Percentiles rank a stretch among this genome's conserved stretches.
Evolutionary conservation across 139 green algal species (phyloP).

Genomic region (Micractinium conductrix): DNA sequence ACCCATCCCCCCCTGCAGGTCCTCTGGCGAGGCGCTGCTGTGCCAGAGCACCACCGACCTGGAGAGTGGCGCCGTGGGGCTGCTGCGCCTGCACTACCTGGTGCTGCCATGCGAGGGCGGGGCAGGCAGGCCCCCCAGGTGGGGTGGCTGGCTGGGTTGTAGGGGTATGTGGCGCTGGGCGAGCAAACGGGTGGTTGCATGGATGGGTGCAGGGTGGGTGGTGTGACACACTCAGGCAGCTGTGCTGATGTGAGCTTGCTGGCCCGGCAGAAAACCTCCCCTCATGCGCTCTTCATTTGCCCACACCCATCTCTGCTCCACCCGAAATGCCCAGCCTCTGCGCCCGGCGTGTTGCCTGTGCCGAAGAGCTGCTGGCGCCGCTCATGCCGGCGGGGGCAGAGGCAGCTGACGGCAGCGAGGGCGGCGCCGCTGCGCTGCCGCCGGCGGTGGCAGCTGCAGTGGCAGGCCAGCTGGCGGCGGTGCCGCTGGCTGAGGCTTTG

Average conservation of each 20-base stretch:
- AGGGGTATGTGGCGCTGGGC: too few species aligned
- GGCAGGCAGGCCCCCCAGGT: background rate
- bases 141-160: too few species aligned
- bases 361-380: conserved; percentile 23
- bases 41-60: conserved; percentile 5
- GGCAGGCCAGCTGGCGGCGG: background rate
- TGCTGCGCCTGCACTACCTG: conserved; percentile 31
- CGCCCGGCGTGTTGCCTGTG: conserved; percentile 10
- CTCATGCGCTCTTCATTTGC: too few species aligned
- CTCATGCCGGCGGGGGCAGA: background rate
- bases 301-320: too few species aligned
- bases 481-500: conserved; percentile 9
- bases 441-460: conserved; percentile 7
- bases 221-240: too few species aligned
- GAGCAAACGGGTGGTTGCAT: too few species aligned
- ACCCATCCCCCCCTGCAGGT: background rate
- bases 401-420: background rate
- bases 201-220: too few species aligned
- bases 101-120: conserved; percentile 1
- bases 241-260: too few species aligned
- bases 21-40: conserved; percentile 3
- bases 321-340: too few species aligned
- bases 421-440: too few species aligned
- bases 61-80: conserved; percentile 5
- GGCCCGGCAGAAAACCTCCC: too few species aligned